Conservation (phyloP, 352 stramenopile species). For the Pythium oligandrum region DNA sequence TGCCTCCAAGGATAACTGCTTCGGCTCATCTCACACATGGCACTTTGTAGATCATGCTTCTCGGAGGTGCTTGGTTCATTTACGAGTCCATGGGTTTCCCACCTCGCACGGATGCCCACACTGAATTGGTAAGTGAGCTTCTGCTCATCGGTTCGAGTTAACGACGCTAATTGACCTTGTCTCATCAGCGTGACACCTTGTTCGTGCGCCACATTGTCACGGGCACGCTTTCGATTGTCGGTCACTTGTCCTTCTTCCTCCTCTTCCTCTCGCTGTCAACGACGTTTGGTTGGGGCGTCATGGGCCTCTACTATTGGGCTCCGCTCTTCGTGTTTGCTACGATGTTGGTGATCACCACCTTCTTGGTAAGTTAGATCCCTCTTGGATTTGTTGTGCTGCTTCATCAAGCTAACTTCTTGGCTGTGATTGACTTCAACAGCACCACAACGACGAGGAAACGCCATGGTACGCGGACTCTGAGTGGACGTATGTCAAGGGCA, state of each 20-base stretch:
- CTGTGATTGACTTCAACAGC: conserved; percentile 16
- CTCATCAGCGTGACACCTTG: conserved; percentile 48
- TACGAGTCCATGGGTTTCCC: conserved; percentile 74
- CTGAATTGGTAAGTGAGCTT: conserved; percentile 49
- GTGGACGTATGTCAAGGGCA: conserved; percentile 84
- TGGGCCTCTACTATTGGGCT: conserved; percentile 76
- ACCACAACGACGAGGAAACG: conserved; percentile 82
- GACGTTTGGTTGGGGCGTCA: conserved; percentile 24
- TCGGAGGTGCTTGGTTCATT: conserved; percentile 64
- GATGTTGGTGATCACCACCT: conserved; percentile 83
- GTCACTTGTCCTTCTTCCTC: conserved; percentile 40
- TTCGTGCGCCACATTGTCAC: conserved; percentile 62
- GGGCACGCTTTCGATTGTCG: conserved; percentile 36
- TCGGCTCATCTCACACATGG: no score
- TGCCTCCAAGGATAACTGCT: no score
- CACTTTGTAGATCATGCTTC: conserved; percentile 18
- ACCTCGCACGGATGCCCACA: conserved; percentile 74
- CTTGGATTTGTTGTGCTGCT: not conserved
- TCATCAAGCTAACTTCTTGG: not conserved
- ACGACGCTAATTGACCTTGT: no score
- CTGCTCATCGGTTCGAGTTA: no score
- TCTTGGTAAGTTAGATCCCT: conserved; percentile 33
- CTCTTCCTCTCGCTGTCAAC: conserved; percentile 36
- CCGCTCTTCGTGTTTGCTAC: conserved; percentile 70
- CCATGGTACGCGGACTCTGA: conserved; percentile 80